Percentiles rank a stretch among this genome's conserved stretches.
Evolutionary conservation across 768 basidiomycete genomes (phyloP).

Genomic region (Tricholomella constricta): DNA sequence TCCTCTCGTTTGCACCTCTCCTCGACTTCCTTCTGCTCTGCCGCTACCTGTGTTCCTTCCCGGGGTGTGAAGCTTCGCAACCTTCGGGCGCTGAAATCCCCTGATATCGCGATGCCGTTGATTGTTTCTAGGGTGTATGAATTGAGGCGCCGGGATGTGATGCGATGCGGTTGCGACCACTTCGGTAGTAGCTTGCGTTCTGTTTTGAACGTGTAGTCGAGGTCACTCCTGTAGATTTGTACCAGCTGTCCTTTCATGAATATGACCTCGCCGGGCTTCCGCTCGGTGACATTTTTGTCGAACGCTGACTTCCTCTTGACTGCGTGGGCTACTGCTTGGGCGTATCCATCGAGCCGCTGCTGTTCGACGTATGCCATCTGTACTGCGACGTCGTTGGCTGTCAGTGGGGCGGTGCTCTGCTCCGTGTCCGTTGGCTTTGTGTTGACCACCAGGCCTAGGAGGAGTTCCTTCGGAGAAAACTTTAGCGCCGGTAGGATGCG

Average conservation of each 20-base stretch:
- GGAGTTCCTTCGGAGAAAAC: no score
- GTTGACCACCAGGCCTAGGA: no score
- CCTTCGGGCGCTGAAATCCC: constrained; percentile 20
- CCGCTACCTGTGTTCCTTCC: constrained; percentile 19
- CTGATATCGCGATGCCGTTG: constrained; percentile 12
- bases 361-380: constrained; percentile 23
- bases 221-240: constrained; percentile 22
- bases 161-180: constrained; percentile 30
- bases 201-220: constrained; percentile 27
- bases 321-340: constrained; percentile 20
- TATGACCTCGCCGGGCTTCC: constrained; percentile 16
- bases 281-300: constrained; percentile 19
- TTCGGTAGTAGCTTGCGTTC: constrained; percentile 28
- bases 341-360: no score
- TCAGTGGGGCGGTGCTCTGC: not conserved
- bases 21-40: constrained; percentile 14
- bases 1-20: not conserved
- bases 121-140: constrained; percentile 27
- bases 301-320: constrained; percentile 25
- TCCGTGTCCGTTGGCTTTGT: constrained; percentile 13
- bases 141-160: constrained; percentile 18
- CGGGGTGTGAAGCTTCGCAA: constrained; percentile 22
- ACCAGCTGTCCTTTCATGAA: no score
- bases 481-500: no score
- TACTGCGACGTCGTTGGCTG: constrained; percentile 4